Evolutionary conservation across 192 early-diverging fungal species (phyloP), one percentile per base, ranked within the genome.

Genomic region (Rhizophagus sp.): DNA sequence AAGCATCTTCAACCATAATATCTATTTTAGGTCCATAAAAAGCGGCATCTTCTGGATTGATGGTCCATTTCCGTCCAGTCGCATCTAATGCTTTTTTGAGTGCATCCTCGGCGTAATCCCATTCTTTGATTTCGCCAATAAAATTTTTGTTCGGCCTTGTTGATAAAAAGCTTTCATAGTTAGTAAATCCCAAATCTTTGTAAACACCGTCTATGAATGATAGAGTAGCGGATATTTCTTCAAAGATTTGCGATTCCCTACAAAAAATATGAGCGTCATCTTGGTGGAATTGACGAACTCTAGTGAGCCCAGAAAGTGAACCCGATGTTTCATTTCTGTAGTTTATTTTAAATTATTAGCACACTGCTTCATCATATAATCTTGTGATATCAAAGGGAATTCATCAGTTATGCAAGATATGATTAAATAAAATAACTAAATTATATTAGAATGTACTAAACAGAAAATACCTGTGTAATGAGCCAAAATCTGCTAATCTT

Each of bases 11-110:
- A 1, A 98, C 92, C 72, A 91, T 89, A 27, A 97, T 91, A 80
- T 98, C 97, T 76, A 98, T 97, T 81, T 98, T 98, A 74, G 97
- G 97, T 2, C 97, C 97, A 83, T 98, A 98, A 81, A 98, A 98
- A 2, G 96, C 97, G 7, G 96, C 97, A 82, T 98, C 97, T 9
- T 94, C 96, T 41, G 88, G 84, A 61, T 96, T 96, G 10, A 94
- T 76, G 0, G 89, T 85, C 93, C 94, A 97, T 6, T 81, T 69
- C 52, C 84, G 67, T 3, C 90, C 91, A 1, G 87, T 91, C 3
- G 80, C 84, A 63, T 92, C 81, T 52, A 98, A 85, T 2, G 94
- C 96, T 10, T 89, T 86, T 15, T 83, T 87, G 2, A 98, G 85
- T 19, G 93, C 89, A 33, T 73, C 75, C 81, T 98, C 96, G 0